Conservation (phyloP, 2,329 filamentous ascomycete species). For the Venturia carpophila region DNA sequence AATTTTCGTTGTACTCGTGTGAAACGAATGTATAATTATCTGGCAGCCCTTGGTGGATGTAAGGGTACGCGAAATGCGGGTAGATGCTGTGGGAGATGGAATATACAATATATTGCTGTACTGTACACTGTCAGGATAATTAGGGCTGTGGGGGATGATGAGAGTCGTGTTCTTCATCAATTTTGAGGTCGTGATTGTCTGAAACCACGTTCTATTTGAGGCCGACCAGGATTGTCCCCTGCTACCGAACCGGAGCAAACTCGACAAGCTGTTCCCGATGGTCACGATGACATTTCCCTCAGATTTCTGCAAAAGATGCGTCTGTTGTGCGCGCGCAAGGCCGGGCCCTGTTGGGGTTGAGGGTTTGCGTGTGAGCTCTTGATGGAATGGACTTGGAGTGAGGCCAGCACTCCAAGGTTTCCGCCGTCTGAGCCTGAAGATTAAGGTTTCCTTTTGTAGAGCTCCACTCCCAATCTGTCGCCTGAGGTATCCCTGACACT, state of each 20-base stretch:
- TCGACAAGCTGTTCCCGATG: too few relatives aligned
- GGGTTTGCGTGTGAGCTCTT: background rate
- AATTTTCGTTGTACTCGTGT: background rate
- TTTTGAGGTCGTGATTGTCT: background rate
- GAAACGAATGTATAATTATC: background rate
- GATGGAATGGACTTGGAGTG: background rate
- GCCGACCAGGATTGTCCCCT: background rate
- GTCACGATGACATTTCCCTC: background rate
- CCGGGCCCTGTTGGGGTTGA: background rate
- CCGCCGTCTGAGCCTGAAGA: background rate
- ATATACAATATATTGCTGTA: background rate
- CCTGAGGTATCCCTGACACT: background rate
- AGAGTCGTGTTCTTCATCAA: conserved; percentile 10
- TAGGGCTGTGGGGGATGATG: background rate
- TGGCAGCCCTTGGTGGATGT: background rate
- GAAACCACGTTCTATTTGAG: background rate
- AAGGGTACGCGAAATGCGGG: conserved; percentile 5
- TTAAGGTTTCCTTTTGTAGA: background rate
- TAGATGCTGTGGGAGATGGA: background rate
- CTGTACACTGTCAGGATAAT: background rate
- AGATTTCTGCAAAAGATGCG: background rate
- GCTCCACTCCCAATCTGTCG: background rate
- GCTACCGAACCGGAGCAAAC: too few relatives aligned
- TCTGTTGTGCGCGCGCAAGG: background rate
- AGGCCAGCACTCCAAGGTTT: background rate